Percentiles rank a stretch among this genome's conserved stretches.
Evolutionary conservation across 495 filamentous ascomycete species (phyloP).

Genomic region (Aspergillus wentii): DNA sequence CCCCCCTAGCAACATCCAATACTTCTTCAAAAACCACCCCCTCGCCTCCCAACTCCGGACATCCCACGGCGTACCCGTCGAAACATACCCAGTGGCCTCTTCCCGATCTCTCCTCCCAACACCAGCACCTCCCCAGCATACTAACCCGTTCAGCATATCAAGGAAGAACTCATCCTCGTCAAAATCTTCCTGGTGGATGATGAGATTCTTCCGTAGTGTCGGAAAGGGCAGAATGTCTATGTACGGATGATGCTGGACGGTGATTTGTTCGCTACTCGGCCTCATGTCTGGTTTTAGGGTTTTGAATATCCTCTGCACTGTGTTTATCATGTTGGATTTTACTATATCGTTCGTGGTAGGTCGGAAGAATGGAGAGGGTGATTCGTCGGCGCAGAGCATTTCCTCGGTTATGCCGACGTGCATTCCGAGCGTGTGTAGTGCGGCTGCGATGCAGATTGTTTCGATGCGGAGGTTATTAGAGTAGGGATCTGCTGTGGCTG

Average conservation of each 20-base stretch:
- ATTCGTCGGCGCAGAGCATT: constrained; percentile 16
- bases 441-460: constrained; percentile 15
- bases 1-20: constrained; percentile 24
- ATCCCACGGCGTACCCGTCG: constrained; percentile 25
- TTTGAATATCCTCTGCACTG: constrained; percentile 14
- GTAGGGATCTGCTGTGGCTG: constrained; percentile 15
- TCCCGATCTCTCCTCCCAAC: constrained; percentile 16
- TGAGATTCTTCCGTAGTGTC: constrained; percentile 20
- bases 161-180: constrained; percentile 21
- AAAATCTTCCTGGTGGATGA: constrained; percentile 10
- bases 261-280: constrained; percentile 21
- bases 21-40: constrained; percentile 25
- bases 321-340: constrained; percentile 7
- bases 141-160: constrained; percentile 17
- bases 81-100: constrained; percentile 12
- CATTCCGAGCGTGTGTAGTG: constrained; percentile 8
- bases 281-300: constrained; percentile 21
- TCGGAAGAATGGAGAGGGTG: constrained; percentile 19
- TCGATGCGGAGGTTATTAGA: constrained; percentile 21
- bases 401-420: constrained; percentile 20
- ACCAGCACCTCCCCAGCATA: constrained; percentile 23
- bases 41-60: constrained; percentile 23
- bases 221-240: constrained; percentile 24
- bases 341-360: constrained; percentile 3
- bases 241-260: constrained; percentile 19